Percentiles rank a stretch among this genome's conserved stretches.
Conservation (phyloP, 164 flowering plant genomes). For the Magnolia changhungtana region DNA sequence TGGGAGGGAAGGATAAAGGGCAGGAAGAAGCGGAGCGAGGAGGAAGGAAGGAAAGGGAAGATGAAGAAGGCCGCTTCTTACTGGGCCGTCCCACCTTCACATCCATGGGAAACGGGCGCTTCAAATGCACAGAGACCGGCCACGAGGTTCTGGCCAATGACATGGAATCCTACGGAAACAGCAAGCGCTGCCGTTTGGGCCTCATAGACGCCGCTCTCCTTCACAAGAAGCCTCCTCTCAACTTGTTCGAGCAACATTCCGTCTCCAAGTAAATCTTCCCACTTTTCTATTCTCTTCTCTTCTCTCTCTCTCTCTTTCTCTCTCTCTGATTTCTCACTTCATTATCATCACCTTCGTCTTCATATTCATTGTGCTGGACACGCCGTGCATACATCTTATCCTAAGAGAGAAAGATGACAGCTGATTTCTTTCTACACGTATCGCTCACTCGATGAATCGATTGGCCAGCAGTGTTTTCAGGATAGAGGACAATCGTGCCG, state of each 20-base stretch:
- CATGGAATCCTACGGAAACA: constrained; percentile 51
- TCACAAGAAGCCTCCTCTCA: constrained; percentile 71
- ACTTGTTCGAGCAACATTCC: constrained; percentile 76
- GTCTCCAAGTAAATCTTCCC: constrained; percentile 40
- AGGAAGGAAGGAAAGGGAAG: not conserved
- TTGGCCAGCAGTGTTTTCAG: no score
- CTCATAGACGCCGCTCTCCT: constrained; percentile 60
- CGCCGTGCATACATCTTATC: no score
- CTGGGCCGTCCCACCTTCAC: constrained; percentile 71
- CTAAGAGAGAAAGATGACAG: no score
- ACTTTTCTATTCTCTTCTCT: not conserved
- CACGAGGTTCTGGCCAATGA: constrained; percentile 67
- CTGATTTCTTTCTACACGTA: no score
- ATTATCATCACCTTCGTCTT: no score
- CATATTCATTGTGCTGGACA: no score
- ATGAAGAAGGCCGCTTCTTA: constrained; percentile 53
- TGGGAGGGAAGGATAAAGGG: not conserved
- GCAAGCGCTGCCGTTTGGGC: constrained; percentile 79
- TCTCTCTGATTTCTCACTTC: not conserved
- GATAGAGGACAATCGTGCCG: no score
- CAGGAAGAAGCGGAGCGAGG: not conserved
- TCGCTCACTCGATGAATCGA: no score
- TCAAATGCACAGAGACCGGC: constrained; percentile 81
- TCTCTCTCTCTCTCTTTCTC: no score
- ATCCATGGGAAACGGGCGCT: constrained; percentile 65